Evolutionary conservation across 202 grass and related monocot species (phyloP).

Genomic region (Saccharum hybrid): DNA sequence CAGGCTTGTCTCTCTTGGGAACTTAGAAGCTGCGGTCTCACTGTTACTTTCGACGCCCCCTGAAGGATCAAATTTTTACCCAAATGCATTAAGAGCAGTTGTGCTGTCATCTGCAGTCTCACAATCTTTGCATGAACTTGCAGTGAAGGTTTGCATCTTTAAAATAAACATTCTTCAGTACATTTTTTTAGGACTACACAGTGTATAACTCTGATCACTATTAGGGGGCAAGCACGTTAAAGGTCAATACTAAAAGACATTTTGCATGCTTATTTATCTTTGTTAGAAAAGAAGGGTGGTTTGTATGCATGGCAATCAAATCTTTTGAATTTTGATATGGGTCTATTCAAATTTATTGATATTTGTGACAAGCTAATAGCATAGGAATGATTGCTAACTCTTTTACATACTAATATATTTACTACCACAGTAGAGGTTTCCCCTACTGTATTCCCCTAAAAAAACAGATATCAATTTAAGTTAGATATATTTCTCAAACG

Average conservation of each 20-base stretch:
- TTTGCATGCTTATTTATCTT: conserved; percentile 27
- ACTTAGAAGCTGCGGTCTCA: conserved; percentile 87
- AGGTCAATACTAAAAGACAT: background rate
- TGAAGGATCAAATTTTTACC: conserved; percentile 96
- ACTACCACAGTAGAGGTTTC: too few species aligned
- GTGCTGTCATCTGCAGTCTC: conserved; percentile 95
- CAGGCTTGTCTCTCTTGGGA: conserved; percentile 93
- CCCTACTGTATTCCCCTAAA: too few species aligned
- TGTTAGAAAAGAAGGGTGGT: background rate
- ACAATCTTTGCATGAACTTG: conserved; percentile 96
- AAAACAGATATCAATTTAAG: too few species aligned
- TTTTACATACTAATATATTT: background rate
- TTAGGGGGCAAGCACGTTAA: conserved; percentile 8
- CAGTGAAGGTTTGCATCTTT: conserved; percentile 75
- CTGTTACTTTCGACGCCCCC: conserved; percentile 94
- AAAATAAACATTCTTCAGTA: conserved; percentile 25
- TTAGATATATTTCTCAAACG: too few species aligned
- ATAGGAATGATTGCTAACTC: background rate
- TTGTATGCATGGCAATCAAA: background rate
- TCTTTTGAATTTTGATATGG: background rate
- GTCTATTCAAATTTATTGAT: conserved; percentile 3
- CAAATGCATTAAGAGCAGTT: conserved; percentile 96
- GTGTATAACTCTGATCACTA: background rate
- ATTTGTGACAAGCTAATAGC: background rate
- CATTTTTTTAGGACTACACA: conserved; percentile 11